phyloP scores from a whole-genome alignment of 495 filamentous ascomycete genomes.

The Lasiosphaeris hirsuta region DNA sequence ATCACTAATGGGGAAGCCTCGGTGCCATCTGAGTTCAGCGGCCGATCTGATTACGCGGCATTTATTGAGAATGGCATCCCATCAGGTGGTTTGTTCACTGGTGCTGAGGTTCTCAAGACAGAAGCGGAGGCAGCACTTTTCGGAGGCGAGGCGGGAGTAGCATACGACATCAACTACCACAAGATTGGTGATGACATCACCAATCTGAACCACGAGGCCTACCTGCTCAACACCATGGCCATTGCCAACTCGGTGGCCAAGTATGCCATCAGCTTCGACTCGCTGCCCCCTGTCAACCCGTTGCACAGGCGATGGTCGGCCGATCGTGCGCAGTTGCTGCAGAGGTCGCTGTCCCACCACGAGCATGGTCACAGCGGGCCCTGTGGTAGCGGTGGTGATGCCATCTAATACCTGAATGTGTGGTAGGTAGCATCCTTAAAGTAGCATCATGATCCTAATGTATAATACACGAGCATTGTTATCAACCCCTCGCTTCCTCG shows the following conservation, averaged over 20 bases:
- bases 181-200: conserved; percentile 51
- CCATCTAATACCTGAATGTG: no score
- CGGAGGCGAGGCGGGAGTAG: conserved; percentile 57
- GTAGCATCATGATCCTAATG: no score
- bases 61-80: conserved; percentile 64
- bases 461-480: no score
- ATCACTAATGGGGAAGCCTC: conserved; percentile 36
- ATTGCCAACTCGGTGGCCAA: conserved; percentile 63
- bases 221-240: conserved; percentile 56
- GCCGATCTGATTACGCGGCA: conserved; percentile 65
- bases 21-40: conserved; percentile 56
- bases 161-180: conserved; percentile 65
- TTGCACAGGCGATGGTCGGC: not conserved
- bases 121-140: conserved; percentile 52
- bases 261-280: conserved; percentile 50
- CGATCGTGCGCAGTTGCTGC: not conserved
- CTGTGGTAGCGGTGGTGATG: conserved; percentile 1
- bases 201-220: conserved; percentile 60
- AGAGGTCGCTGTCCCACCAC: not conserved
- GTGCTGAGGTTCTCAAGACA: conserved; percentile 66
- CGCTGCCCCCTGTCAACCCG: conserved; percentile 8
- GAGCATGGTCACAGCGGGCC: conserved; percentile 4
- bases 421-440: no score
- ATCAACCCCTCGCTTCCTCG: no score
- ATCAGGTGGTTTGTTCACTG: conserved; percentile 64